Base-by-base conservation (phyloP, 805 yeast species). In the Hanseniaspora taiwanica region DNA sequence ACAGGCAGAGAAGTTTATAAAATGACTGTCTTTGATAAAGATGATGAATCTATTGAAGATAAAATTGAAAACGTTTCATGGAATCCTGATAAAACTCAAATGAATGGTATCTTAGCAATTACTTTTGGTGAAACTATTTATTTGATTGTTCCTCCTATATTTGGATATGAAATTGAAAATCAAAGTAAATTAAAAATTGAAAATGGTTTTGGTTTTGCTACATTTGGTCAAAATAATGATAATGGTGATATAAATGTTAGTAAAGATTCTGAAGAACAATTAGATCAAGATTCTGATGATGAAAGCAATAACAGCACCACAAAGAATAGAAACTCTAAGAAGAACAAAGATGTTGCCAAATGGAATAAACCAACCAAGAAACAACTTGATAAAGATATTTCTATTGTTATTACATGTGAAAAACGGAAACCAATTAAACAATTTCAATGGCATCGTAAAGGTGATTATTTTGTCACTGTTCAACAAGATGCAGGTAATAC, bases 381-480 rank as follows among this genome's bases (percentile, higher is more conserved):
- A 37, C 74, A 72, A 45, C 78, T 77, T 49, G 65, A 69, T 27
- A 65, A 72, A 39, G 94, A 94, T 41, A 76, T 86, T 29, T 72
- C 81, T 14, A 78, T 83, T 2, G 75, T 82, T 16, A 71, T 91
- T 37, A 73, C 81, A 40, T 68, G 81, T 46, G 59, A 64, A 14
- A 72, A 76, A 46, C 37, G 37, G 27, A 71, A 69, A 52, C 71
- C 82, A 1, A 74, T 89, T 46, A 86, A 84, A 62, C 79, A 77
- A 54, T 49, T 91, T 18, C 74, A 94, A 48, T 91, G 98, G 98
- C 98, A 91, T 61, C 72, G 96, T 59, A 81, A 82, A 55, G 98
- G 98, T 53, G 98, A 91, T 65, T 91, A 91, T 58, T 83, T 91
- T 52, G 94, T 89, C 47, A 78, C 94, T 3, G 94, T 85, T n/a